Evolutionary conservation across 768 basidiomycete species (phyloP), one percentile per base, ranked within the genome.

Genomic region (Xerocomellus chrysenteron): DNA sequence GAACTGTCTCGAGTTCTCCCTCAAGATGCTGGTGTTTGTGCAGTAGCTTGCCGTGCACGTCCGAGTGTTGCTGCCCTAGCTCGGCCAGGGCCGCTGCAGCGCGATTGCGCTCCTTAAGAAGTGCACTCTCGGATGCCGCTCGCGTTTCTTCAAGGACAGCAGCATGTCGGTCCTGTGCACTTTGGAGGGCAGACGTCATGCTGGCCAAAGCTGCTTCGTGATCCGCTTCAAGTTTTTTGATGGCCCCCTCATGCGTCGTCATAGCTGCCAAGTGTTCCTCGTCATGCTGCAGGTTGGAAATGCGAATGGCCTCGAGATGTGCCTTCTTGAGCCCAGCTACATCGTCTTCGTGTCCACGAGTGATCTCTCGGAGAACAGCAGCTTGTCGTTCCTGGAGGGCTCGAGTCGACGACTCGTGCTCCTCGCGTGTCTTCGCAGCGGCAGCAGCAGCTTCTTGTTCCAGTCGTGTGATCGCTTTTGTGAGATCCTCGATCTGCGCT

Each of bases 401-500:
- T 43, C 73, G 75, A 12, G 83, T 64, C 1, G 79, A 72, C 3
- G 76, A 74, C 47, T 85, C 84, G 51, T 80, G 66, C 44, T 85
- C 82, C 58, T 73, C 74, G 58, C 65, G 78, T 51, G 73, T 68
- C 66, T 70, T 72, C 56, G 68, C 62, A 55, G 72, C 68, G 36
- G 78, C 67, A 3, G 72, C 65, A 26, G 70, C 68, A 65, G 72
- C 54, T 80, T 80, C 47, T 79, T 78, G 69, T 79, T 79, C 65
- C 74, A 76, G 80, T 80, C 52, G 81, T 68, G 33, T 86, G 51
- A 21, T 74, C 47, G 28, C 78, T 78, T 55, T 85, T 75, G 65
- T 90, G 82, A 88, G 75, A 41, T 81, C 80, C 63, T 88, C 84
- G 46, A 85, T 70, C 62, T 83, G 82, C 7, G 78, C 70, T 52